Conservation (phyloP, 306 rosid species). For the Pyrus betulifolia region DNA sequence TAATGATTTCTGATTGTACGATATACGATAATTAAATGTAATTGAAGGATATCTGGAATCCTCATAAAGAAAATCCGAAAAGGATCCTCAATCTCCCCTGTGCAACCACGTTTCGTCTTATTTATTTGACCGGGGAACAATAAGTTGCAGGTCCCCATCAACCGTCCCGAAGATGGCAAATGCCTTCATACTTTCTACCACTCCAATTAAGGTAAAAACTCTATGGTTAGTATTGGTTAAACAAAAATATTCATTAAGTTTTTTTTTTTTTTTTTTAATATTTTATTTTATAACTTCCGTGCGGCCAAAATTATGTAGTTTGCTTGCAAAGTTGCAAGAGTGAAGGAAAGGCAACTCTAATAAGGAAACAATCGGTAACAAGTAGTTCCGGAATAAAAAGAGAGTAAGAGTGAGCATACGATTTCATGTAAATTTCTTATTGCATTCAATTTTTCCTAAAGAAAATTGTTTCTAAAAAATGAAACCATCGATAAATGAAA, state of each 20-base stretch:
- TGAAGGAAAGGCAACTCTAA: too few species aligned
- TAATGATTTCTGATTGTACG: accelerated
- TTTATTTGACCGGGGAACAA: background rate
- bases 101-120: background rate
- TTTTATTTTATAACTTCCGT: too few species aligned
- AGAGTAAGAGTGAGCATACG: background rate
- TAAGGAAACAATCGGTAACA: too few species aligned
- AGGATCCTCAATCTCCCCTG: too few species aligned
- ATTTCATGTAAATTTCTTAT: background rate
- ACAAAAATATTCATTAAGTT: too few species aligned
- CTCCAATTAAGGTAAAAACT: background rate
- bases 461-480: background rate
- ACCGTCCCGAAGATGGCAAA: background rate
- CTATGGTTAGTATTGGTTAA: background rate
- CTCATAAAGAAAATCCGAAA: accelerated
- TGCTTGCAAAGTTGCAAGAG: too few species aligned
- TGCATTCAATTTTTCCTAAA: background rate
- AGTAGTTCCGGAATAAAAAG: too few species aligned
- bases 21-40: too few species aligned
- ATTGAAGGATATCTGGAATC: accelerated
- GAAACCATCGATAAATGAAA: too few species aligned
- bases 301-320: too few species aligned
- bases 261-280: too few species aligned
- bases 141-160: background rate
- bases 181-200: background rate